A percentile compares a stretch with the other conserved stretches of the same genome.
Evolutionary conservation across 2,329 filamentous ascomycete species (phyloP).

Genomic region (Trichocomaceae sp.): DNA sequence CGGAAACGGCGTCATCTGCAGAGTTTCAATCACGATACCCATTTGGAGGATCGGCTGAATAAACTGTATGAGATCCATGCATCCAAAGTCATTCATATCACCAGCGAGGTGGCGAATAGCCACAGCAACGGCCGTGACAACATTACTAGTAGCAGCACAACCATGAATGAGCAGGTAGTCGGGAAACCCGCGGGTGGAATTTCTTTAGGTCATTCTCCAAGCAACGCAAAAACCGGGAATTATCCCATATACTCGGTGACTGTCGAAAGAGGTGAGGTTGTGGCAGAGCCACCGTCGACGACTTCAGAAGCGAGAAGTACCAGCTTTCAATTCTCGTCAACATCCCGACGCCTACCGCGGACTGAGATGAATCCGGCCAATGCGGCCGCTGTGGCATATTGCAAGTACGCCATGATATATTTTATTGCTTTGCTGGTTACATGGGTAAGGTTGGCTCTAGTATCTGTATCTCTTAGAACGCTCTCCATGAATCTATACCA

Average conservation of each 20-base stretch:
- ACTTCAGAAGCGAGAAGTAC: neutral
- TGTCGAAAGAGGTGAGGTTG: conserved; percentile 22
- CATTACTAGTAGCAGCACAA: neutral
- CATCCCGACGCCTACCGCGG: neutral
- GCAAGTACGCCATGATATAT: conserved; percentile 36
- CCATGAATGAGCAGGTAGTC: neutral
- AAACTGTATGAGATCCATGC: conserved; percentile 37
- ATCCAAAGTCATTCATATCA: conserved; percentile 59
- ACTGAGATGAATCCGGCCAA: conserved; percentile 19
- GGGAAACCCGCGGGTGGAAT: neutral
- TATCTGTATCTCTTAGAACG: neutral
- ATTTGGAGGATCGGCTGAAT: conserved; percentile 33
- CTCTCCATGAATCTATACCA: neutral
- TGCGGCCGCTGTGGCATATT: conserved; percentile 34
- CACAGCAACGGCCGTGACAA: neutral
- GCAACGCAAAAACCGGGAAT: neutral
- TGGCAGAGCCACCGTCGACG: conserved; percentile 8
- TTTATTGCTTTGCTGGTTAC: conserved; percentile 38
- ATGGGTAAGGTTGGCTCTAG: conserved; percentile 25
- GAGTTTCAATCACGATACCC: conserved; percentile 46
- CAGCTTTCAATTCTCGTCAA: conserved; percentile 1
- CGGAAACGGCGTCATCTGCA: conserved; percentile 57
- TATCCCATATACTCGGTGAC: conserved; percentile 24
- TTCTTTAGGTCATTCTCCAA: neutral
- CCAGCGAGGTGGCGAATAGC: conserved; percentile 42